Evolutionary conservation across 2,329 filamentous ascomycete species (phyloP), one percentile per base, ranked within the genome.

Genomic region (Orbilia brochopaga): DNA sequence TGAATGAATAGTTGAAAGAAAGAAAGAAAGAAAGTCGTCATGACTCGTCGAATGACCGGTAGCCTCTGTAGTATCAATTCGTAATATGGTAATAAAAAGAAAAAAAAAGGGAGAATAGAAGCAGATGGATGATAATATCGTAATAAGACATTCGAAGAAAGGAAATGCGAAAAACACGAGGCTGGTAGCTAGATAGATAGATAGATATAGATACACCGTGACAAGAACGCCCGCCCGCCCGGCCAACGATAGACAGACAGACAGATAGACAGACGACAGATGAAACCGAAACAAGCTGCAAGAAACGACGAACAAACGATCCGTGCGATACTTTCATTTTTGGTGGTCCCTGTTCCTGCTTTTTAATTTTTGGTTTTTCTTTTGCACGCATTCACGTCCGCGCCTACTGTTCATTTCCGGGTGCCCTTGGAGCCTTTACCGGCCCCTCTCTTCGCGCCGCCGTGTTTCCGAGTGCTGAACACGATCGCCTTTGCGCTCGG

Each of bases 401-500:
- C 27, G 27, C 27, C 27, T 32, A 46, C n/a, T 32, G 27, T n/a
- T 60, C 62, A 72, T 46, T 72, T 72, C 35, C 67, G 59, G 23
- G 50, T 53, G 35, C 67, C 60, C 21, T 72, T 72, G 8, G 60
- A 60, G 35, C 27, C 30, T 52, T 65, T 65, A 17, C 44, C 27
- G 35, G 40, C 56, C 44, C 62, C 62, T 55, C 53, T 50, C 6
- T 61, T 65, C 37, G 60, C 46, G 15, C 54, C 46, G 15, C 54
- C 42, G 48, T 51, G 37, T 57, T 65, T 72, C 50, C 67, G 67
- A 52, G 67, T 72, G 51, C 35, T 55, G 44, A 72, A 72, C 44
- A 72, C 60, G 19, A 72, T 72, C 55, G 67, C 64, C 44, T 72
- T 72, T 42, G 27, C 40, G 42, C 55, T 72, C 55, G 67, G 19